A percentile compares a stretch with the other conserved stretches of the same genome.
Evolutionary conservation across 345 rosid species (phyloP).

Genomic region (Salix brachista): DNA sequence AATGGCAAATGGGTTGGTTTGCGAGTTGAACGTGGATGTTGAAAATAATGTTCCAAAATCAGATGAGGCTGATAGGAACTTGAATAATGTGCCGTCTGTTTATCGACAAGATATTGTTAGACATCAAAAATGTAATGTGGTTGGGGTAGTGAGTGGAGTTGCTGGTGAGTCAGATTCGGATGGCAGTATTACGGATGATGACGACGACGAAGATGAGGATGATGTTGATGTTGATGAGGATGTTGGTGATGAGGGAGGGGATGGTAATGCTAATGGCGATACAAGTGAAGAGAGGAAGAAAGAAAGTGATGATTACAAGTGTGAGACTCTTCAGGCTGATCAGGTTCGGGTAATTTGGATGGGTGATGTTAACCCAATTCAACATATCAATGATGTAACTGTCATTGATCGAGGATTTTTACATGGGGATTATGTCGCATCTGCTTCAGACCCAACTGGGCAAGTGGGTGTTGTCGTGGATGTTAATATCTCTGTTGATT

Average conservation of each 20-base stretch:
- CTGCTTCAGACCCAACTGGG: constrained; percentile 75
- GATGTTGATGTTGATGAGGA: constrained; percentile 23
- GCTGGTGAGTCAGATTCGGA: constrained; percentile 96
- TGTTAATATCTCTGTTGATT: constrained; percentile 66
- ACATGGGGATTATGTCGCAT: constrained; percentile 87
- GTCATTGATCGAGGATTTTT: constrained; percentile 88
- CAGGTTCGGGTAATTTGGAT: constrained; percentile 93
- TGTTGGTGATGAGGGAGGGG: constrained; percentile 25
- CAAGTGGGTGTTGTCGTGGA: constrained; percentile 88
- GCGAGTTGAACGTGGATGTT: constrained; percentile 26
- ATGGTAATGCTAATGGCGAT: constrained; percentile 27
- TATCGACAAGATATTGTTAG: constrained; percentile 82
- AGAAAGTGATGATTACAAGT: constrained; percentile 32
- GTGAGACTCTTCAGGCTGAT: constrained; percentile 56
- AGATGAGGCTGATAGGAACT: constrained; percentile 28
- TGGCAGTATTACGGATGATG: constrained; percentile 57
- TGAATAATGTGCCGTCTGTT: constrained; percentile 40
- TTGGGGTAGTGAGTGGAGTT: constrained; percentile 88
- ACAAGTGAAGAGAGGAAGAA: constrained; percentile 26
- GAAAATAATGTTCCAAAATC: constrained; percentile 23
- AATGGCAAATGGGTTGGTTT: constrained; percentile 16
- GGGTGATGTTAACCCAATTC: constrained; percentile 68
- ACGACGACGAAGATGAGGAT: constrained; percentile 37
- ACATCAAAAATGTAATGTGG: constrained; percentile 43
- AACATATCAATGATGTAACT: constrained; percentile 49